phyloP scores from a whole-genome alignment of 2,329 filamentous ascomycete species.

The Trichoderma sp. region DNA sequence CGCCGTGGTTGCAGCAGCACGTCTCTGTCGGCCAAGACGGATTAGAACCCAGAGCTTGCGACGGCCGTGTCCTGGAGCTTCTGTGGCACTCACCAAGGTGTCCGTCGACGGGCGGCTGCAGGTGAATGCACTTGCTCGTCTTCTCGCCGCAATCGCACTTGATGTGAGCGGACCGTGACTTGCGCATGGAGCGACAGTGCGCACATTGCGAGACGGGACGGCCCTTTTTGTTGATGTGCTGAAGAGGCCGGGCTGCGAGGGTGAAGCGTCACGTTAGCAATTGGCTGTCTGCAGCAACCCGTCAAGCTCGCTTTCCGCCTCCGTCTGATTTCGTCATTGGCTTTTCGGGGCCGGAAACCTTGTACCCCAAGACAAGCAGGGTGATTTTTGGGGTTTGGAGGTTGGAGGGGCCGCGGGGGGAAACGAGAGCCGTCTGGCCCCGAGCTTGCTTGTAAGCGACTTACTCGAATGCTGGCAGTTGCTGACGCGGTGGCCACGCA shows the following conservation, averaged over 20 bases:
- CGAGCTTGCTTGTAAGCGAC: conserved; percentile 41
- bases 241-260: conserved; percentile 76
- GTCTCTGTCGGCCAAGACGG: conserved; percentile 51
- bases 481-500: conserved; percentile 97
- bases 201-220: conserved; percentile 96
- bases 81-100: conserved; percentile 56
- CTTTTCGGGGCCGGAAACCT: neutral
- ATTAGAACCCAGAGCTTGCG: conserved; percentile 22
- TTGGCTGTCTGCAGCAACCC: neutral
- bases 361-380: conserved; percentile 1
- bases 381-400: conserved; percentile 18
- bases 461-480: conserved; percentile 95
- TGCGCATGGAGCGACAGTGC: conserved; percentile 94
- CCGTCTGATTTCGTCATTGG: neutral
- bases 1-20: conserved; percentile 71
- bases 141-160: conserved; percentile 98
- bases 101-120: conserved; percentile 59
- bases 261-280: conserved; percentile 3
- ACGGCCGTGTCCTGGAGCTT: conserved; percentile 26
- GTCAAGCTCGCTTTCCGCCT: neutral
- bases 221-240: conserved; percentile 97
- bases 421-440: neutral
- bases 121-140: conserved; percentile 68
- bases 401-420: conserved; percentile 16
- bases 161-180: conserved; percentile 90